Evolutionary conservation across 208 protist genomes (phyloP).

Genomic region (Trypanosoma caninum): DNA sequence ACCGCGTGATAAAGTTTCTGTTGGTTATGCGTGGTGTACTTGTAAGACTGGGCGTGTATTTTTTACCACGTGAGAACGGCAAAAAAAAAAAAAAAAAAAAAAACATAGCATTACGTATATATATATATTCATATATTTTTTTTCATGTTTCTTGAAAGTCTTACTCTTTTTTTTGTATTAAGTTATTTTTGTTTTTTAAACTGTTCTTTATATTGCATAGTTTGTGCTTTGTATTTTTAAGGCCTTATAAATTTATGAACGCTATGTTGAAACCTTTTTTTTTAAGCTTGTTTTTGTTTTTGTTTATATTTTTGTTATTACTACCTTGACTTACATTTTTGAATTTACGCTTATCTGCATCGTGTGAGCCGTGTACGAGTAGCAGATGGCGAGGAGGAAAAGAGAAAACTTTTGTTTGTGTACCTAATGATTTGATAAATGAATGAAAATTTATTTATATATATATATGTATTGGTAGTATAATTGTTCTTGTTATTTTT

Average conservation of each 20-base stretch:
- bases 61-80: not conserved
- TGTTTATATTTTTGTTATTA: not conserved
- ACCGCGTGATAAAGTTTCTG: too few relatives aligned
- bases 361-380: too few relatives aligned
- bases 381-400: too few relatives aligned
- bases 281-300: conserved; percentile 1
- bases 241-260: too few relatives aligned
- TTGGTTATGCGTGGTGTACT: not conserved
- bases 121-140: conserved; percentile 4
- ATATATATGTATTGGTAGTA: too few relatives aligned
- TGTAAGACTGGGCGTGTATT: not conserved
- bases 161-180: not conserved
- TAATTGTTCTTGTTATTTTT: too few relatives aligned
- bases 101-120: not conserved
- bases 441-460: too few relatives aligned
- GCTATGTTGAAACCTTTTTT: too few relatives aligned
- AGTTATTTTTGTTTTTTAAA: not conserved
- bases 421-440: too few relatives aligned
- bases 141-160: not conserved
- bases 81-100: not conserved
- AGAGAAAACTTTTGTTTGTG: too few relatives aligned
- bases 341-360: too few relatives aligned
- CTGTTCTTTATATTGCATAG: not conserved
- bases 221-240: too few relatives aligned
- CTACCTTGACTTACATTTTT: conserved; percentile 12